A percentile compares a stretch with the other conserved stretches of the same genome.
Evolutionary conservation across 768 basidiomycete genomes (phyloP).

Genomic region (Auriscalpium microsporum): DNA sequence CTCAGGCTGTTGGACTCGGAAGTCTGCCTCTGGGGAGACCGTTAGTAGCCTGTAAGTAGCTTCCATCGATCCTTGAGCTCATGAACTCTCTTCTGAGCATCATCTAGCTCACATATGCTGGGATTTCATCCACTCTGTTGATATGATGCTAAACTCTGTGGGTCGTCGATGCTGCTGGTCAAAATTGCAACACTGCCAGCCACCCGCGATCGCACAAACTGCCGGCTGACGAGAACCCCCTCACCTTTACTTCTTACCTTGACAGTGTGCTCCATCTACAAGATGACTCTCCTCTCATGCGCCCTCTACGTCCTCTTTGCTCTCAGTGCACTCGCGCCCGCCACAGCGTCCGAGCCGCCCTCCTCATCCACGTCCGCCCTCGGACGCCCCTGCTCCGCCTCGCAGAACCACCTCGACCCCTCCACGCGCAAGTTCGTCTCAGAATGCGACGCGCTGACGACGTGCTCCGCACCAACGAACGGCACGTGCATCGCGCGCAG

Average conservation of each 20-base stretch:
- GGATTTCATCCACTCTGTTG: too few relatives aligned
- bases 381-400: conserved; percentile 4
- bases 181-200: too few relatives aligned
- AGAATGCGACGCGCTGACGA: conserved; percentile 13
- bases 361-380: neutral
- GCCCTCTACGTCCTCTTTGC: neutral
- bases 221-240: neutral
- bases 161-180: too few relatives aligned
- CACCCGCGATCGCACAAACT: too few relatives aligned
- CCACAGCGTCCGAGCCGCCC: neutral
- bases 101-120: too few relatives aligned
- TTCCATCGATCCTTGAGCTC: too few relatives aligned
- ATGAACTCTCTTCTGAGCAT: too few relatives aligned
- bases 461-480: conserved; percentile 7
- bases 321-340: neutral
- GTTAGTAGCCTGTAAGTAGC: too few relatives aligned
- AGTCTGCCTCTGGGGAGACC: too few relatives aligned
- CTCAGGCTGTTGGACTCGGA: too few relatives aligned
- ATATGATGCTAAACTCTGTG: too few relatives aligned
- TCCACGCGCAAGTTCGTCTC: conserved; percentile 7
- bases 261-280: neutral
- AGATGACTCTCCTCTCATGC: neutral
- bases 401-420: conserved; percentile 12
- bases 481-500: conserved; percentile 11
- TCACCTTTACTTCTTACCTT: neutral